These are phyloP conservation scores for Neopestalotiopsis clavispora DNA, from an alignment of 2,329 filamentous ascomycete genomes.

Conservation along the genomic window DNA sequence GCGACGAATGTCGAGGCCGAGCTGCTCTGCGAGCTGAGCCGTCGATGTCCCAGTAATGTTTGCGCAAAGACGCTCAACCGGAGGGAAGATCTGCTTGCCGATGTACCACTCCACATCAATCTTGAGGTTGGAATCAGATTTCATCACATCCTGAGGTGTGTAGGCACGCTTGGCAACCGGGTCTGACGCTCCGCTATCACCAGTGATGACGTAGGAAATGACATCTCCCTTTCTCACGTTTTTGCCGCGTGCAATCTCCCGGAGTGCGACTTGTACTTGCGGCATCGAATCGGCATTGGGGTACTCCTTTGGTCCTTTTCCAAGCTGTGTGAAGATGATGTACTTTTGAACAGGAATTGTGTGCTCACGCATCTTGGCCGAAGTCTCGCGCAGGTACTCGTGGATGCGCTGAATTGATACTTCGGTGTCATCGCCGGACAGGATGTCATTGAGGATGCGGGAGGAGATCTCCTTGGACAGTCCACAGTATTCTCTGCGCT, in stretches of 20 bases:
- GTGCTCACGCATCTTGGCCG: conserved; percentile 83
- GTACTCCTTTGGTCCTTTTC: conserved; percentile 91
- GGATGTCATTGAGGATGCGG: conserved; percentile 87
- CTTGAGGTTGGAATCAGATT: conserved; percentile 73
- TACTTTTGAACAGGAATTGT: conserved; percentile 82
- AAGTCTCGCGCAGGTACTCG: conserved; percentile 87
- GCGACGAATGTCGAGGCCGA: conserved; percentile 88
- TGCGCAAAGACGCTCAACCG: conserved; percentile 95
- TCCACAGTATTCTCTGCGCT: conserved; percentile 92
- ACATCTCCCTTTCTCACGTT: conserved; percentile 91
- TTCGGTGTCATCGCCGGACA: conserved; percentile 92
- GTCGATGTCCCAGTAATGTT: conserved; percentile 94
- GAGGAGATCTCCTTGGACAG: conserved; percentile 94
- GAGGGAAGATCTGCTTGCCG: conserved; percentile 97
- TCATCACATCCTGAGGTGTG: conserved; percentile 82
- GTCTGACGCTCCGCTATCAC: conserved; percentile 69
- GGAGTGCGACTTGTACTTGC: conserved; percentile 92
- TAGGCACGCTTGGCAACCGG: conserved; percentile 87
- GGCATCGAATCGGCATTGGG: conserved; percentile 95
- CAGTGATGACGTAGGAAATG: conserved; percentile 92
- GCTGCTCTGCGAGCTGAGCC: conserved; percentile 85
- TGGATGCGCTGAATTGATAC: conserved; percentile 88
- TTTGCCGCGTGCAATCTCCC: conserved; percentile 86
- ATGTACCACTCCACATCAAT: conserved; percentile 98
- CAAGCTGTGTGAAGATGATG: conserved; percentile 96